Evolutionary conservation across 2,329 filamentous ascomycete genomes (phyloP), one percentile per base, ranked within the genome.

Genomic region (Xylariaceae sp.): DNA sequence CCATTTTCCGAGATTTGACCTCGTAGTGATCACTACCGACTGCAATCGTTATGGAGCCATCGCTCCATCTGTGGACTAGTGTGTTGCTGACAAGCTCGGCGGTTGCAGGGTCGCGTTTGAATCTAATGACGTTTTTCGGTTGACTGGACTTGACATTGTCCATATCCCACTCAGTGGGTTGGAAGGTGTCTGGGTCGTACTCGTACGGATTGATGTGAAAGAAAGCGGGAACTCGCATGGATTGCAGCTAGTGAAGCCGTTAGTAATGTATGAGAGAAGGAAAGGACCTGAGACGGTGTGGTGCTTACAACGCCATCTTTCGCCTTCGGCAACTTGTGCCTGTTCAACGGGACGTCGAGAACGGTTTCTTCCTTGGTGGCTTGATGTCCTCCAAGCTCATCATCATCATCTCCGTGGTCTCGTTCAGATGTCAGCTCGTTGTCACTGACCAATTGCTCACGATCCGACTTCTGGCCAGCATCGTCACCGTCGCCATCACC

Each of bases 21-120:
- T 89, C 85, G 70, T 85, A 91, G 58, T 91, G 86, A 52, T 83
- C 81, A 48, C 80, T 82, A 12, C 86, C 87, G 20, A 91, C 73
- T n/a, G 85, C 80, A 20, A 92, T 71, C 10, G 86, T 90, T 14
- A 88, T 70, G 4, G 84, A 88, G 22, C 87, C 87, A 59, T 92
- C 87, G 50, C 83, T 88, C 87, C 87, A 92, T 55, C 79, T 79
- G 60, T 88, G 80, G 22, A 92, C 70, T 51, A 83, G 78, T 2
- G 87, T 79, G 61, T 92, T 92, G 60, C 86, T 90, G 61, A 86
- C 80, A 11, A 90, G 72, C 50, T 81, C 71, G 39, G 77, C 76
- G 1, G 80, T 84, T n/a, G 74, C 75, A 8, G 81, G 73, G 47
- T 88, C 82, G 58, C 77, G 80, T 43, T 84, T 80, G 67, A 83